These are phyloP conservation scores for Hirschioporus abietinus DNA, from an alignment of 768 basidiomycete species.

Conservation along the genomic window DNA sequence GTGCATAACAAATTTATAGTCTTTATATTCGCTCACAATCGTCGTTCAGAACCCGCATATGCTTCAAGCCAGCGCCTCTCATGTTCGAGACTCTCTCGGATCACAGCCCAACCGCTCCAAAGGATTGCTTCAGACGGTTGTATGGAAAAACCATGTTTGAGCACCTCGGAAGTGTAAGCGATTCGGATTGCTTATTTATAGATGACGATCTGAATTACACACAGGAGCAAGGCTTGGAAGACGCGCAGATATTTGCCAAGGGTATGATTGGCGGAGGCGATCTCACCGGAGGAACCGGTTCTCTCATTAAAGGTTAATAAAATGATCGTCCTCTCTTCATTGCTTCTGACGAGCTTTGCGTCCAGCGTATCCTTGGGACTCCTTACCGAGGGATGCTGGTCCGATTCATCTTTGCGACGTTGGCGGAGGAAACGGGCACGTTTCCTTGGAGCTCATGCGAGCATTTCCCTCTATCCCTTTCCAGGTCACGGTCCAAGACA, in stretches of 20 bases:
- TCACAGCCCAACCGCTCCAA: slow-evolving; percentile 2
- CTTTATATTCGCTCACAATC: background rate
- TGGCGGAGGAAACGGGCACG: slow-evolving; percentile 12
- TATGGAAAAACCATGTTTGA: background rate
- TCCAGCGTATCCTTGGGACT: background rate
- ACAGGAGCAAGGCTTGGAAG: background rate
- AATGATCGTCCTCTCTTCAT: background rate
- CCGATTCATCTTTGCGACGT: slow-evolving; percentile 8
- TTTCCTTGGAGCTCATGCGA: slow-evolving; percentile 7
- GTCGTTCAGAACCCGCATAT: slow-evolving; percentile 17
- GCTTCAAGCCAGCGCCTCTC: slow-evolving; percentile 17
- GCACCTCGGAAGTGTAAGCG: background rate
- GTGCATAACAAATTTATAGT: slow-evolving; percentile 21
- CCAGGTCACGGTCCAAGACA: slow-evolving; percentile 10
- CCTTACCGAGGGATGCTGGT: background rate
- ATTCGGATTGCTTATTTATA: background rate
- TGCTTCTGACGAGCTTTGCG: background rate
- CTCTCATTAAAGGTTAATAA: background rate
- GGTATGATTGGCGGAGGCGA: slow-evolving; percentile 9
- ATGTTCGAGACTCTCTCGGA: slow-evolving; percentile 33
- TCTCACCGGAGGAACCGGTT: slow-evolving; percentile 5
- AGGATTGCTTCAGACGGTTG: background rate
- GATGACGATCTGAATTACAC: background rate
- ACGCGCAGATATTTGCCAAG: slow-evolving; percentile 6
- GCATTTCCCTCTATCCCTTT: slow-evolving; percentile 5